Percentiles rank a stretch among this genome's conserved stretches.
These are phyloP conservation scores for Adansonia gregorii DNA, from an alignment of 441 rosid genomes.

Conservation along the genomic window DNA sequence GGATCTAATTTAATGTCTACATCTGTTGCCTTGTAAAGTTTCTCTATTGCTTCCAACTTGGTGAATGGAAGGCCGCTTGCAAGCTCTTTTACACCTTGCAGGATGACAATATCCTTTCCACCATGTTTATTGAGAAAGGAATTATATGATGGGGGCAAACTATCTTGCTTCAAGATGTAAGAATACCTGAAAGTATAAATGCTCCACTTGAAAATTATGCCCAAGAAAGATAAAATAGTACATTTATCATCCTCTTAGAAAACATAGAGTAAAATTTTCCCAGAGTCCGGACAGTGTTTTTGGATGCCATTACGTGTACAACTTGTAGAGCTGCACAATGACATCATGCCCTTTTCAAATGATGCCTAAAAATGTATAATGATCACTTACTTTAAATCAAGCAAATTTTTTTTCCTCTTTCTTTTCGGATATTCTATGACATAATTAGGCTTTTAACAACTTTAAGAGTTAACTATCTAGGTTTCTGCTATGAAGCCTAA, in stretches of 20 bases:
- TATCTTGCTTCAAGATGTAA: conserved; percentile 83
- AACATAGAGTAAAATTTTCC: not conserved
- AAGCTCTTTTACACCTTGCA: conserved; percentile 79
- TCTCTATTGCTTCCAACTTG: conserved; percentile 66
- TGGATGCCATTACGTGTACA: not conserved
- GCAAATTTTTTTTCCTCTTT: not conserved
- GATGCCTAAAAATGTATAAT: not conserved
- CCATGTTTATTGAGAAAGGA: conserved; percentile 91
- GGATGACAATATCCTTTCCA: conserved; percentile 67
- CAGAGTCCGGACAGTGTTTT: not conserved
- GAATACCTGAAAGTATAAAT: conserved; percentile 70
- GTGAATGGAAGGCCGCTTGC: conserved; percentile 68
- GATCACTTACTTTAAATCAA: not conserved
- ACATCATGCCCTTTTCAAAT: not conserved
- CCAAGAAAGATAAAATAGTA: not conserved
- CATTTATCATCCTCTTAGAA: not conserved
- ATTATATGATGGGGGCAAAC: conserved; percentile 85
- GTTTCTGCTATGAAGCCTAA: not conserved
- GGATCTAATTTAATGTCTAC: conserved; percentile 80
- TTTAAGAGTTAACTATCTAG: not conserved
- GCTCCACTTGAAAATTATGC: conserved; percentile 19
- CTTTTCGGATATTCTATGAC: not conserved
- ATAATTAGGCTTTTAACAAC: not conserved
- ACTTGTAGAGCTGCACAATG: conserved; percentile 12
- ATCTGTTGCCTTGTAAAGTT: conserved; percentile 66